These are phyloP conservation scores for Fraxinus dipetala DNA, from an alignment of 305 asterid genomes.

Conservation along the genomic window DNA sequence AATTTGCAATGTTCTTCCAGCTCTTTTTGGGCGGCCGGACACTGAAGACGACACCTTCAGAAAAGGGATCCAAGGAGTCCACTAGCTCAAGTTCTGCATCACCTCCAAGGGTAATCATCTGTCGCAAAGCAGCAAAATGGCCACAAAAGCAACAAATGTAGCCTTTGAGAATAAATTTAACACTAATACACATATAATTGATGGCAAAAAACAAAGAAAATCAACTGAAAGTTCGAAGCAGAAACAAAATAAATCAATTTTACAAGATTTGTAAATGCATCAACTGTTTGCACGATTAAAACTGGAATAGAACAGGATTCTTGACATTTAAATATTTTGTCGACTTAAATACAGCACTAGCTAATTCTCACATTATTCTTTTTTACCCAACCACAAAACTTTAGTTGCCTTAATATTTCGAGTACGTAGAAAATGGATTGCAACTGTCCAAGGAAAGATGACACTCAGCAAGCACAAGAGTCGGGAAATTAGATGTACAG, in stretches of 20 bases:
- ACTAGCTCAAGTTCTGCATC: constrained; percentile 97
- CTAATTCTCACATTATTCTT: constrained; percentile 2
- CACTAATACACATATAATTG: background rate
- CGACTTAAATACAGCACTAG: background rate
- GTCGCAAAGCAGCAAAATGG: constrained; percentile 15
- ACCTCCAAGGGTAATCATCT: constrained; percentile 99
- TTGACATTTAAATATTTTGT: background rate
- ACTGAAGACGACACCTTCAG: constrained; percentile 97
- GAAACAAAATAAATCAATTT: background rate
- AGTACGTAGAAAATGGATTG: background rate
- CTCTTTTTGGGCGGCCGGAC: constrained; percentile 98
- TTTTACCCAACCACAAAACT: background rate
- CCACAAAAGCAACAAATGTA: background rate
- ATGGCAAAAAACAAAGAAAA: background rate
- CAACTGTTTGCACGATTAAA: background rate
- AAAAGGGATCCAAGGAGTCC: constrained; percentile 96
- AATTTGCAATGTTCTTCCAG: constrained; percentile 96
- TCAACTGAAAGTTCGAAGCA: background rate
- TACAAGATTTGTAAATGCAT: background rate
- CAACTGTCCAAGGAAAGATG: constrained; percentile 1
- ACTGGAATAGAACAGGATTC: background rate
- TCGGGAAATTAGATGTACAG: background rate
- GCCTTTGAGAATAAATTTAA: background rate
- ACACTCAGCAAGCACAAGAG: background rate
- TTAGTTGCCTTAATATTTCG: background rate